These are phyloP conservation scores for Aureoboletus auriporus DNA, from an alignment of 768 basidiomycete species.

Conservation along the genomic window DNA sequence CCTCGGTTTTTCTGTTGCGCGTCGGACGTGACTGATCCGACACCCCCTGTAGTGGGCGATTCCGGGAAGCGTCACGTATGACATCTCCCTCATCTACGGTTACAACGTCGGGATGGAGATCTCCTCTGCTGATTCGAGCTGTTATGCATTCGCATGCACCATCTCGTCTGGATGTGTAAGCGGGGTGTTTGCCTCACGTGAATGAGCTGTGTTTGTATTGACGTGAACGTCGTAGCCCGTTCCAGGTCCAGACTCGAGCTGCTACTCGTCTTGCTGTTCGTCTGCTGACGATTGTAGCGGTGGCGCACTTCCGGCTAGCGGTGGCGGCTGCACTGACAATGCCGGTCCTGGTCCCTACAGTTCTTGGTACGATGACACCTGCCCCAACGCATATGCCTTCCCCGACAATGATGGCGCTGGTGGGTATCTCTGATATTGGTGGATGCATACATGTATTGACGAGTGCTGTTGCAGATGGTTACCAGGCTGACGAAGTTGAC, in stretches of 20 bases:
- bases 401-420: conserved; percentile 20
- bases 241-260: conserved; percentile 14
- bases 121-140: conserved; percentile 12
- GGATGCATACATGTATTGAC: not conserved
- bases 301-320: conserved; percentile 11
- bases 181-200: no score
- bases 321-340: conserved; percentile 13
- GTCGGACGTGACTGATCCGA: not conserved
- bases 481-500: conserved; percentile 20
- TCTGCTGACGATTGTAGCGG: conserved; percentile 11
- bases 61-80: conserved; percentile 13
- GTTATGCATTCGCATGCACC: conserved; percentile 16
- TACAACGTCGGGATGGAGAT: conserved; percentile 23
- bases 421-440: not conserved
- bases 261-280: conserved; percentile 20
- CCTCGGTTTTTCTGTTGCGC: not conserved
- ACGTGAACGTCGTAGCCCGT: conserved; percentile 7
- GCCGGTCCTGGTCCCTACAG: conserved; percentile 16
- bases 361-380: conserved; percentile 14
- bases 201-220: not conserved
- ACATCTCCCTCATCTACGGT: conserved; percentile 21
- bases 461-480: not conserved
- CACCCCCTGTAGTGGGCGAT: conserved; percentile 1
- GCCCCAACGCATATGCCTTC: conserved; percentile 19
- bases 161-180: conserved; percentile 16